A percentile compares a stretch with the other conserved stretches of the same genome.
phyloP scores from a whole-genome alignment of 352 stramenopile genomes.

The Globisporangium orthogonon region DNA sequence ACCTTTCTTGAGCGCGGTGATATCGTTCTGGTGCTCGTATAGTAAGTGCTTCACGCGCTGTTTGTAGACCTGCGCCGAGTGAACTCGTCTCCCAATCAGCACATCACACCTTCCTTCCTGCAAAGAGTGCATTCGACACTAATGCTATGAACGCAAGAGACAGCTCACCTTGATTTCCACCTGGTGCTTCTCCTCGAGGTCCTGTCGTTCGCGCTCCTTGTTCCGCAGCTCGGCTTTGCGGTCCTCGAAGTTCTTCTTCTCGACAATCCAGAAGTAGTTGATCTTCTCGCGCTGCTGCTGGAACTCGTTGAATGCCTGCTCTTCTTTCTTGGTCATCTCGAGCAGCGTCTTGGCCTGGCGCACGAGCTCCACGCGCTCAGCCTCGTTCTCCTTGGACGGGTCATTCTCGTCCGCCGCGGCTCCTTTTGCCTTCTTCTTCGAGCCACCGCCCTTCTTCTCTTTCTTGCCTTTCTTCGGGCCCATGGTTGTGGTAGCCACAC shows the following conservation, averaged over 20 bases:
- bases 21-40: slow-evolving; percentile 93
- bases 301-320: slow-evolving; percentile 93
- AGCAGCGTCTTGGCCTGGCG: slow-evolving; percentile 72
- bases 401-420: slow-evolving; percentile 40
- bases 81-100: background rate
- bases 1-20: slow-evolving; percentile 87
- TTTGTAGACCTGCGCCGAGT: slow-evolving; percentile 85
- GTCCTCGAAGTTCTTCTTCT: slow-evolving; percentile 95
- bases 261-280: slow-evolving; percentile 97
- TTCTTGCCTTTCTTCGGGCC: slow-evolving; percentile 69
- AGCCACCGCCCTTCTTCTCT: slow-evolving; percentile 50
- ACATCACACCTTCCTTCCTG: background rate
- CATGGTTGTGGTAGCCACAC: slow-evolving; percentile 17
- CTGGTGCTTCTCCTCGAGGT: slow-evolving; percentile 93
- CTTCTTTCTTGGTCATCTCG: slow-evolving; percentile 84
- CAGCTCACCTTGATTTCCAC: slow-evolving; percentile 89
- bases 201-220: slow-evolving; percentile 93
- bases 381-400: slow-evolving; percentile 49
- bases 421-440: slow-evolving; percentile 39
- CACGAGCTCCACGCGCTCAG: slow-evolving; percentile 62
- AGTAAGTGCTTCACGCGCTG: slow-evolving; percentile 94
- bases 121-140: too few species aligned
- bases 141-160: background rate
- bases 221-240: slow-evolving; percentile 89
- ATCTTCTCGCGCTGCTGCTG: slow-evolving; percentile 94